Conservation (phyloP, 441 rosid species). For the Populus trichocarpa region DNA sequence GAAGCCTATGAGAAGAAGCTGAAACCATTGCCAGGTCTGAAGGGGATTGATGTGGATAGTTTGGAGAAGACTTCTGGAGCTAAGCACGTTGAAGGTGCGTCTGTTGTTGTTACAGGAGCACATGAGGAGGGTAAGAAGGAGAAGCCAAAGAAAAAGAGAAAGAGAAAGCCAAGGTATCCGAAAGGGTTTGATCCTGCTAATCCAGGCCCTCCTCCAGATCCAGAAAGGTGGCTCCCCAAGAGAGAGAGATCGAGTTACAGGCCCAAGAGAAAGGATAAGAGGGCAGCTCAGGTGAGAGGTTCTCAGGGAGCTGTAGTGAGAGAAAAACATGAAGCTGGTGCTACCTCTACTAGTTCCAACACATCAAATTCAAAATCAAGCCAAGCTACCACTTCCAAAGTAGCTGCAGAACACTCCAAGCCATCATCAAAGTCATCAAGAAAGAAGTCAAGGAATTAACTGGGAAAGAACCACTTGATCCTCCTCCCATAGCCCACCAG, state of each 20-base stretch:
- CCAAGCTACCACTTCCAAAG: slow-evolving; percentile 49
- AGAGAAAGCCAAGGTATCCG: slow-evolving; percentile 93
- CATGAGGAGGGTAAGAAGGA: slow-evolving; percentile 69
- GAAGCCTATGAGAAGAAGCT: slow-evolving; percentile 76
- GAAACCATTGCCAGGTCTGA: slow-evolving; percentile 73
- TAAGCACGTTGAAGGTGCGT: slow-evolving; percentile 55
- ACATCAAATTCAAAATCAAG: slow-evolving; percentile 36
- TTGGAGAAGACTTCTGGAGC: slow-evolving; percentile 89
- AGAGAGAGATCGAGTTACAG: slow-evolving; percentile 92
- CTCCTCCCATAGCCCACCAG: neutral
- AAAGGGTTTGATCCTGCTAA: slow-evolving; percentile 91
- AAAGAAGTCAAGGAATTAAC: slow-evolving; percentile 62
- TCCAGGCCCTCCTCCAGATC: slow-evolving; percentile 96
- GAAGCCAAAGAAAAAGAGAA: slow-evolving; percentile 86
- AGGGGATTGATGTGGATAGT: slow-evolving; percentile 63
- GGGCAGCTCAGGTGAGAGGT: slow-evolving; percentile 93
- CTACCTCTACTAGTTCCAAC: slow-evolving; percentile 34
- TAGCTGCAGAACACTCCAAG: slow-evolving; percentile 41
- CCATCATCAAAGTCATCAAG: slow-evolving; percentile 63
- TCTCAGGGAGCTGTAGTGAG: slow-evolving; percentile 80
- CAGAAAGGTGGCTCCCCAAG: slow-evolving; percentile 96
- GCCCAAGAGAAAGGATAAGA: slow-evolving; percentile 91
- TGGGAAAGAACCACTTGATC: neutral
- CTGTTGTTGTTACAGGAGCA: slow-evolving; percentile 26
- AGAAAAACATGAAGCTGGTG: slow-evolving; percentile 69